Percentiles rank a stretch among this genome's conserved stretches.
Evolutionary conservation across 2,329 filamentous ascomycete species (phyloP).

Genomic region (Penicillium brevicompactum): DNA sequence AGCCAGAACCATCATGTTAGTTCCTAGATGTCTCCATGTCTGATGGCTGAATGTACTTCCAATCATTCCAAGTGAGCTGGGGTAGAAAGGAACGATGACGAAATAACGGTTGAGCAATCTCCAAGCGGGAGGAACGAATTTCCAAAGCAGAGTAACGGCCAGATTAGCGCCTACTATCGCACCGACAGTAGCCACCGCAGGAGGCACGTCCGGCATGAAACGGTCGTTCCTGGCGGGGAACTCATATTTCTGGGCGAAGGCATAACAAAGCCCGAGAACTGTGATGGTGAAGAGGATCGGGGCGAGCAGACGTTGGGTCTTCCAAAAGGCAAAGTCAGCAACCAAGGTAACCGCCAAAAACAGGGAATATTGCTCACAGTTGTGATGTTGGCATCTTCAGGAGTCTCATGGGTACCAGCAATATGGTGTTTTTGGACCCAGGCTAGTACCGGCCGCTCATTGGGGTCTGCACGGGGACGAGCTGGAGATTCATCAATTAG

Average conservation of each 20-base stretch:
- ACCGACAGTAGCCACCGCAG: constrained; percentile 54
- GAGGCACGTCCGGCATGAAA: constrained; percentile 52
- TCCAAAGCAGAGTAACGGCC: constrained; percentile 55
- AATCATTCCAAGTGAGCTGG: constrained; percentile 54
- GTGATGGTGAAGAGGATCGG: constrained; percentile 43
- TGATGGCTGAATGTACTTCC: constrained; percentile 62
- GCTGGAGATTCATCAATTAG: constrained; percentile 16
- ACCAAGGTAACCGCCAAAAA: not conserved
- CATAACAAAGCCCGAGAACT: constrained; percentile 45
- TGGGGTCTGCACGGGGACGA: constrained; percentile 45
- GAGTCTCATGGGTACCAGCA: constrained; percentile 36
- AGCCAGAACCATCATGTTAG: constrained; percentile 58
- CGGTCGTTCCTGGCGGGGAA: constrained; percentile 51
- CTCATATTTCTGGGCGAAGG: constrained; percentile 52
- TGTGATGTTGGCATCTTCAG: constrained; percentile 37
- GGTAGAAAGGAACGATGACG: constrained; percentile 54
- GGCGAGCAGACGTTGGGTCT: constrained; percentile 51
- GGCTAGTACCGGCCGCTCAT: constrained; percentile 41
- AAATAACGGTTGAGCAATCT: constrained; percentile 59
- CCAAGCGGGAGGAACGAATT: constrained; percentile 55
- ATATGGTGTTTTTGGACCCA: constrained; percentile 48
- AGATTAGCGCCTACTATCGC: constrained; percentile 55
- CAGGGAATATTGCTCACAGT: constrained; percentile 31
- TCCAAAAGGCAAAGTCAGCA: not conserved
- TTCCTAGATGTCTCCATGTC: constrained; percentile 51